phyloP scores from a whole-genome alignment of 257 asterid genomes.

The Plantago elongata region DNA sequence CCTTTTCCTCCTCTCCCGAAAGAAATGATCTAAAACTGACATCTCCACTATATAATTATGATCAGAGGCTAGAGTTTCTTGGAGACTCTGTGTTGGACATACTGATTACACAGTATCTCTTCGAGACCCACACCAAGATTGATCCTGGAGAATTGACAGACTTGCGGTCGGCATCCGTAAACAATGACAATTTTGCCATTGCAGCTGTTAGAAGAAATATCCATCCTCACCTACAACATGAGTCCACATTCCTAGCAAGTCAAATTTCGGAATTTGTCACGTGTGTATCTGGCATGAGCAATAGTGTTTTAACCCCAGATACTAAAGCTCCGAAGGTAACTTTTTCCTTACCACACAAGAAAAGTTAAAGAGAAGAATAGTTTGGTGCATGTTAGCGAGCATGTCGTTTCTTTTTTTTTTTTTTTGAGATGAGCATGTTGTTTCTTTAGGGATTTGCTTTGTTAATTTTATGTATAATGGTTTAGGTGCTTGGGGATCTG shows the following conservation, averaged over 20 bases:
- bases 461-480: no score
- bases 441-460: neutral
- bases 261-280: constrained; percentile 56
- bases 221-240: constrained; percentile 68
- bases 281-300: constrained; percentile 40
- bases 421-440: no score
- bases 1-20: no score
- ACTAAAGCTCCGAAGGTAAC: constrained; percentile 75
- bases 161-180: constrained; percentile 88
- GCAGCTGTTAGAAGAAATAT: constrained; percentile 66
- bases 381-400: neutral
- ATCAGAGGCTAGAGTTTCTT: constrained; percentile 94
- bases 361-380: neutral
- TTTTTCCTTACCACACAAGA: neutral
- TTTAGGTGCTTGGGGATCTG: constrained; percentile 89
- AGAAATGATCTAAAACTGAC: neutral
- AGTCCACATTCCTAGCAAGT: constrained; percentile 39
- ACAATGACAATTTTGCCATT: constrained; percentile 77
- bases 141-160: constrained; percentile 96
- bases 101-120: constrained; percentile 72
- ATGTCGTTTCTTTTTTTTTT: no score
- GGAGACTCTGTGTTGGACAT: constrained; percentile 93
- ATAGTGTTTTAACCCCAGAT: constrained; percentile 40
- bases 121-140: constrained; percentile 54
- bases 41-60: neutral